Conservation (phyloP, 257 asterid species). For the Solanum tarapatanum region DNA sequence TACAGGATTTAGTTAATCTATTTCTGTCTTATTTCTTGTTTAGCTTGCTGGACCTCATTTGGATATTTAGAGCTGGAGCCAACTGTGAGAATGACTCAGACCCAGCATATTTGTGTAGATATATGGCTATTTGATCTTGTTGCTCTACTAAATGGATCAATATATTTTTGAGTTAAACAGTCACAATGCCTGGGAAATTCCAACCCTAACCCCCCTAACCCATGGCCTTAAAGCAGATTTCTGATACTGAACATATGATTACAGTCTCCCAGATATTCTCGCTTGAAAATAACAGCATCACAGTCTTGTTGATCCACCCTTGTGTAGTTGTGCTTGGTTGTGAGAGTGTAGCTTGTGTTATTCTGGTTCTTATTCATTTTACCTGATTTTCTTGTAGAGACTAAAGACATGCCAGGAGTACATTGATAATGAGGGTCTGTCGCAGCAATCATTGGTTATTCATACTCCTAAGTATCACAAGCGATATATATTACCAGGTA, state of each 20-base stretch:
- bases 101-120: background rate
- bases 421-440: constrained; percentile 76
- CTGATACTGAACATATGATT: background rate
- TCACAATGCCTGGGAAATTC: background rate
- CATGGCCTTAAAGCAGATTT: background rate
- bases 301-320: background rate
- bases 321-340: background rate
- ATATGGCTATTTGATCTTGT: background rate
- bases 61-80: background rate
- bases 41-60: background rate
- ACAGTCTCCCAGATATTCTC: background rate
- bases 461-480: constrained; percentile 53
- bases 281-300: background rate
- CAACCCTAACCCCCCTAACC: background rate
- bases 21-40: background rate
- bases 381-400: constrained; percentile 41
- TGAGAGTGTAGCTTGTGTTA: background rate
- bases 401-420: constrained; percentile 71
- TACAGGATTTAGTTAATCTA: background rate
- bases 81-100: background rate
- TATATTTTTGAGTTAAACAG: background rate
- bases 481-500: constrained; percentile 81
- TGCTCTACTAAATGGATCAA: background rate
- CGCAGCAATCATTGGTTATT: constrained; percentile 81
- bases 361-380: background rate